Conservation (phyloP, 2,329 filamentous ascomycete genomes). For the Penicillium sp. region DNA sequence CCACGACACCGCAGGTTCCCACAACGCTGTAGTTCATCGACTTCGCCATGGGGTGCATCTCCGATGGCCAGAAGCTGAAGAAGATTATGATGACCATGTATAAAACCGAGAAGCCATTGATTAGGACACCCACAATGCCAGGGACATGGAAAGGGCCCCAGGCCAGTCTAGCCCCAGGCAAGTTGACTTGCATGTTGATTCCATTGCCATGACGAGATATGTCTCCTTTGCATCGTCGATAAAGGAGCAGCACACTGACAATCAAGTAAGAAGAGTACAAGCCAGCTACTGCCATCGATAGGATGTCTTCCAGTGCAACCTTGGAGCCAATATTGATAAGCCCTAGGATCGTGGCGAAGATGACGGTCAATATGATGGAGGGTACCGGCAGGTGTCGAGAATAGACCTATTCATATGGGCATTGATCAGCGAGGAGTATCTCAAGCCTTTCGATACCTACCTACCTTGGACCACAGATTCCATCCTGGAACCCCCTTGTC, state of each 20-base stretch:
- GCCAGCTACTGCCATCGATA: conserved; percentile 51
- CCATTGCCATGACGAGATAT: conserved; percentile 32
- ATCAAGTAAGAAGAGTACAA: conserved; percentile 56
- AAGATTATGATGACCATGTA: conserved; percentile 51
- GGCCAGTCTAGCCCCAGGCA: conserved; percentile 18
- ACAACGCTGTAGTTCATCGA: conserved; percentile 56
- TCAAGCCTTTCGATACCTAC: neutral
- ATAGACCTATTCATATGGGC: neutral
- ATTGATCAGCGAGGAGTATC: neutral
- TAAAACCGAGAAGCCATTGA: conserved; percentile 49
- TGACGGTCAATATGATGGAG: conserved; percentile 30
- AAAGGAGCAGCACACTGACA: conserved; percentile 49
- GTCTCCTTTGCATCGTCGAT: conserved; percentile 42
- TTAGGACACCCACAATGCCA: conserved; percentile 45
- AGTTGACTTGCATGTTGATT: conserved; percentile 34
- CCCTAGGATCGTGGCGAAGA: conserved; percentile 42
- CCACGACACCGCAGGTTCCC: conserved; percentile 43
- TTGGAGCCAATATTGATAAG: conserved; percentile 58
- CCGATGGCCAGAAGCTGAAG: conserved; percentile 53
- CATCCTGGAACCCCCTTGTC: conserved; percentile 41
- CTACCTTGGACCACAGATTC: conserved; percentile 30
- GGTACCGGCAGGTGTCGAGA: conserved; percentile 30
- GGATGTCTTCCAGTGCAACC: conserved; percentile 55
- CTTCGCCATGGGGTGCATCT: conserved; percentile 37
- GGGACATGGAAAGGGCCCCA: conserved; percentile 38